A percentile compares a stretch with the other conserved stretches of the same genome.
These are phyloP conservation scores for Trichoderma sp. DNA, from an alignment of 2,329 filamentous ascomycete species.

Conservation along the genomic window DNA sequence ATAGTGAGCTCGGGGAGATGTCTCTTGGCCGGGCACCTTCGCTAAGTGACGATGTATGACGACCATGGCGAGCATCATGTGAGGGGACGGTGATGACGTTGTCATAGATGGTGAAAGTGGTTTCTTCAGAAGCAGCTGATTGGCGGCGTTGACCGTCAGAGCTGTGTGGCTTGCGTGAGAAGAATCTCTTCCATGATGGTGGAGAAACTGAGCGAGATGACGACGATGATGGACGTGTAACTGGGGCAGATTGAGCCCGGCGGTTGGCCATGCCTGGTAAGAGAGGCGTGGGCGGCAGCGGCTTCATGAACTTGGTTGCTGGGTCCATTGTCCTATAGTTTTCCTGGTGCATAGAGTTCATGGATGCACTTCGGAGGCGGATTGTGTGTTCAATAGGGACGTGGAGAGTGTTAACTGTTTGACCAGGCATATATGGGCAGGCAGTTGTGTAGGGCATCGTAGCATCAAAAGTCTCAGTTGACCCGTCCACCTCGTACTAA, in stretches of 20 bases:
- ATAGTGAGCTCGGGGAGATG: constrained; percentile 56
- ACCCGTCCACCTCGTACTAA: constrained; percentile 80
- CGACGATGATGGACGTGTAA: constrained; percentile 38
- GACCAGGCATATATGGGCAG: constrained; percentile 85
- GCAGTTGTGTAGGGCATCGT: constrained; percentile 69
- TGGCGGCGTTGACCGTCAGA: constrained; percentile 27
- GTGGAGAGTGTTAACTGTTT: constrained; percentile 79
- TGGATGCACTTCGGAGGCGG: constrained; percentile 63
- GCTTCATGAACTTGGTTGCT: constrained; percentile 70
- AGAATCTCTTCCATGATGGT: constrained; percentile 52
- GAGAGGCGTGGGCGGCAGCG: constrained; percentile 46
- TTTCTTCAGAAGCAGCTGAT: constrained; percentile 20
- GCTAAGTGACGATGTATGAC: constrained; percentile 26
- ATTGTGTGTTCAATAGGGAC: constrained; percentile 68
- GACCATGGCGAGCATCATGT: neutral
- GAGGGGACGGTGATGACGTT: constrained; percentile 33
- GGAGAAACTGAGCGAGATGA: constrained; percentile 50
- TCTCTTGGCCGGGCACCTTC: constrained; percentile 48
- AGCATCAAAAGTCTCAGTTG: constrained; percentile 73
- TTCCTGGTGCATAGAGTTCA: constrained; percentile 56
- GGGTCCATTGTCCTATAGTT: constrained; percentile 76
- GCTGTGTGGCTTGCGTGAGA: constrained; percentile 42
- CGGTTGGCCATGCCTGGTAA: neutral
- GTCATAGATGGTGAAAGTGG: constrained; percentile 30
- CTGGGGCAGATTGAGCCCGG: constrained; percentile 28